phyloP scores from a whole-genome alignment of 148 eudicot species.

The Drosera capensis region DNA sequence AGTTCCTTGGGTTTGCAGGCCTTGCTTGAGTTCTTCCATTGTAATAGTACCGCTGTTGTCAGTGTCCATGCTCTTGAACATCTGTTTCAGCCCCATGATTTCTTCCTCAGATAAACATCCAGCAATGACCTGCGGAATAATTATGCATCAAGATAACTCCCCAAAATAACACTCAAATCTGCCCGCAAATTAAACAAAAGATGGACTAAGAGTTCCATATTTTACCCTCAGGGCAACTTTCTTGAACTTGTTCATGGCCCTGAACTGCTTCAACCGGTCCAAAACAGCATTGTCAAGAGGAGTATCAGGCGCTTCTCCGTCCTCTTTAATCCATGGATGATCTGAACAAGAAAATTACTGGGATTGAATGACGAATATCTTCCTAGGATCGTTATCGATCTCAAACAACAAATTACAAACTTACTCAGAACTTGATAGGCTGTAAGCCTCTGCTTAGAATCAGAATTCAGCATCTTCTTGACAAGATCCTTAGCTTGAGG shows the following conservation, averaged over 20 bases:
- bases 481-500: slow-evolving; percentile 87
- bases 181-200: not conserved
- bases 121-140: slow-evolving; percentile 7
- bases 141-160: not conserved
- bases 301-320: slow-evolving; percentile 82
- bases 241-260: slow-evolving; percentile 93
- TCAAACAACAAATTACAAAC: slow-evolving; percentile 5
- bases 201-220: not conserved
- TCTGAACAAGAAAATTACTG: slow-evolving; percentile 13
- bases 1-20: slow-evolving; percentile 44
- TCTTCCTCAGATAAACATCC: slow-evolving; percentile 61
- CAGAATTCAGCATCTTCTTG: slow-evolving; percentile 69
- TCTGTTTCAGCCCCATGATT: slow-evolving; percentile 58
- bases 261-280: slow-evolving; percentile 68
- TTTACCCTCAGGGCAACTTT: slow-evolving; percentile 88
- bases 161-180: not conserved
- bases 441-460: slow-evolving; percentile 83
- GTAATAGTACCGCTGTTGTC: slow-evolving; percentile 62
- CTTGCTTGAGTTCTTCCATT: slow-evolving; percentile 50
- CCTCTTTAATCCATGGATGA: slow-evolving; percentile 98
- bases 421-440: slow-evolving; percentile 81
- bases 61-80: slow-evolving; percentile 52
- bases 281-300: slow-evolving; percentile 93
- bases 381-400: not conserved
- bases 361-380: not conserved